Base-by-base conservation (phyloP, 2,329 filamentous ascomycete species). In the Colletotrichum orbiculare region DNA sequence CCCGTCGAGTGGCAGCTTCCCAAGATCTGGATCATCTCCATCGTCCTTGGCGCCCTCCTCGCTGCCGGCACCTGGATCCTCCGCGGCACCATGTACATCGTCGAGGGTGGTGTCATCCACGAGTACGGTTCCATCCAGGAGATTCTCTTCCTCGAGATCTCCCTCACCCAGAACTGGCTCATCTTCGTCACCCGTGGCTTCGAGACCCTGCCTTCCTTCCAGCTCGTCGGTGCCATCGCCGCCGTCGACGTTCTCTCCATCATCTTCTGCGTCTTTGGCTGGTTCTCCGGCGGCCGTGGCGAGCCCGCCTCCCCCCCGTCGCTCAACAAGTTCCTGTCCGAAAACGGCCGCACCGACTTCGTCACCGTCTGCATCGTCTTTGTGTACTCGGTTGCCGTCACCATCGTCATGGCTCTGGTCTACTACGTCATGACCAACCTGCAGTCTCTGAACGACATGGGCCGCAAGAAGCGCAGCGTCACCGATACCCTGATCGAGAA, bases 1-100 rank as follows among this genome's bases (percentile, higher is more conserved):
- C 91, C 91, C 12, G 91, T 93, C 72, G 90, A 93, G 78, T 93
- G 91, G 91, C 91, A 93, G 80, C 77, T 93, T 69, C 90, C 90
- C 69, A 93, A 93, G 85, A 93, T 93, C 75, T 93, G 90, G 91
- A 85, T 93, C 70, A 92, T 93, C 73, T 89, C 86, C 67, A 82
- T 91, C 69, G 80, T 91, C 65, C 85, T 93, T 54, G 91, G 91
- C 77, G 69, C 86, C 39, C 79, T 92, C 48, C 88, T 93, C 46
- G 90, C 91, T 60, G 74, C 86, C 48, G 90, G 82, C 66, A 93
- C 91, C 71, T 93, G 91, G 91, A 82, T 93, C 73, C 81, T 92
- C 69, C 90, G 90, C 73, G 91, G 87, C 56, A 85, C 90, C 53
- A 79, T 93, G 73, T 93, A 88, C 84, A 78, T 92, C 17, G 79